phyloP scores from a whole-genome alignment of 257 asterid genomes.

The Orobanche coerulescens region DNA sequence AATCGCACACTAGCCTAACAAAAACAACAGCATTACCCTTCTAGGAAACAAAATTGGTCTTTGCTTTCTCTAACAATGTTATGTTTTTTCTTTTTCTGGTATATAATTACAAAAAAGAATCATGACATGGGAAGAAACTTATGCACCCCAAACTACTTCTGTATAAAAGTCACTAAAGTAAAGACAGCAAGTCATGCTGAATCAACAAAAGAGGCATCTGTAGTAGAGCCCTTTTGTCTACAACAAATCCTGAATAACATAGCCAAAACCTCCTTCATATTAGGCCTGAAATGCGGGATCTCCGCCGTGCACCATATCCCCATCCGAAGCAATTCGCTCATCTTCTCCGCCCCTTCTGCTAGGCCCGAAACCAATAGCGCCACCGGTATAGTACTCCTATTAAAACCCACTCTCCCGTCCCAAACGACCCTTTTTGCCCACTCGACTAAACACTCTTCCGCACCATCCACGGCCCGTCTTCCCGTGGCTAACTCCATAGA shows the following conservation, averaged over 20 bases:
- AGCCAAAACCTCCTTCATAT: slow-evolving; percentile 79
- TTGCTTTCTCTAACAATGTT: too few species aligned
- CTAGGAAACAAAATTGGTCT: too few species aligned
- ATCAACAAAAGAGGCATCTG: slow-evolving; percentile 26
- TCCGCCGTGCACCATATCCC: slow-evolving; percentile 83
- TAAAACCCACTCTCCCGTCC: slow-evolving; percentile 38
- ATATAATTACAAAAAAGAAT: too few species aligned
- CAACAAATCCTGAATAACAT: slow-evolving; percentile 59
- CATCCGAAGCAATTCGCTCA: slow-evolving; percentile 59
- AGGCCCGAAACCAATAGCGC: slow-evolving; percentile 54
- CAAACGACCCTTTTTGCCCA: slow-evolving; percentile 87
- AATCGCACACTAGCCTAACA: too few species aligned
- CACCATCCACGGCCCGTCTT: slow-evolving; percentile 82
- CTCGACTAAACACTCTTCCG: slow-evolving; percentile 83
- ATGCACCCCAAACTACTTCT: too few species aligned
- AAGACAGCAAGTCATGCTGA: too few species aligned
- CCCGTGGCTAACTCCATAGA: slow-evolving; percentile 95
- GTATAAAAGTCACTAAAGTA: too few species aligned
- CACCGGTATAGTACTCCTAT: slow-evolving; percentile 36
- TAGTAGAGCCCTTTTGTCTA: slow-evolving; percentile 20
- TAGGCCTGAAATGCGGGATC: slow-evolving; percentile 67
- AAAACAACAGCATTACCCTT: too few species aligned
- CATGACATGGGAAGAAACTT: too few species aligned
- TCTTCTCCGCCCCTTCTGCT: slow-evolving; percentile 64
- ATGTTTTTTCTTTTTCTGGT: too few species aligned